Base-by-base conservation (phyloP, 345 rosid genomes). In the Salix caprea region DNA sequence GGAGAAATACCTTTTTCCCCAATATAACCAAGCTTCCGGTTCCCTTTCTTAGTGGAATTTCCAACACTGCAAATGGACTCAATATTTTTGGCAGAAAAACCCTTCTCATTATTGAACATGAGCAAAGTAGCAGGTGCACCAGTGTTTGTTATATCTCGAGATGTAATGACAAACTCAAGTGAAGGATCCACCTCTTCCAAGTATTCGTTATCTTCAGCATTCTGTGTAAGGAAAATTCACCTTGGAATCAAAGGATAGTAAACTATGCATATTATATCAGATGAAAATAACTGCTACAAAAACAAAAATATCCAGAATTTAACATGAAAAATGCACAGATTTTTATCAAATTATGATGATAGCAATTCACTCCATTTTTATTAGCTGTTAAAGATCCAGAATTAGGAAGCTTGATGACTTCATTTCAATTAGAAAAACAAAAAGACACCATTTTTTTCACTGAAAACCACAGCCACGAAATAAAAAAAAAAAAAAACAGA, bases 171-270 rank as follows among this genome's bases (percentile, higher is more conserved):
- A 82, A 88, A 90, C 80, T 92, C 91, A 0, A 92, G 92, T 0
- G 95, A 89, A 14, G 97, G 97, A 79, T 89, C 88, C 26, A 87
- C 89, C 7, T 80, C 90, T 71, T 81, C 87, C 5, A 65, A 76
- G 28, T 92, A 92, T 80, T 88, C 95, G 19, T 92, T 92, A 64
- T 92, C 97, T 60, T 92, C 95, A 0, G 97, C 93, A 65, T 92
- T 92, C 93, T 92, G 83, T 12, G 30, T 7, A 67, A 46, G 0
- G 16, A 56, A 68, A 65, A 4, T 12, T 72, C 75, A 77, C 50
- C 62, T 56, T 56, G 28, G 28, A 8, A 54, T 54, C 61, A 54
- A 54, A 19, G 61, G 61, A 54, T 54, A 21, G 24, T 54, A 7
- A 54, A 21, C 61, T 54, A 21, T 34, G 46, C 37, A 65, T 67